These are phyloP conservation scores for Coemansia sp. DNA, from an alignment of 192 early-diverging fungal species.

Conservation along the genomic window DNA sequence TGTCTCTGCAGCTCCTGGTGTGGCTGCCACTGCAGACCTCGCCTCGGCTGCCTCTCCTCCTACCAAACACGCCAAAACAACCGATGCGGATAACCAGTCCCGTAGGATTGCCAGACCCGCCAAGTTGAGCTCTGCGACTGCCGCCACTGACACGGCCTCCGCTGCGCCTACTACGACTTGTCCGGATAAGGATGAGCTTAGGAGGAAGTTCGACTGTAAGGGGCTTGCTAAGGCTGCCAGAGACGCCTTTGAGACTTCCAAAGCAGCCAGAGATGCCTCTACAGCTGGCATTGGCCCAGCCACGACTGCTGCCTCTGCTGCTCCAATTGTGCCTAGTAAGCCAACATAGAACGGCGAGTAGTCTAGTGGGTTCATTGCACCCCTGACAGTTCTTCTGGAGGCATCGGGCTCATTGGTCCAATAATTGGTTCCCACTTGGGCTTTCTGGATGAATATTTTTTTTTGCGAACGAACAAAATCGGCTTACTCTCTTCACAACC, in stretches of 20 bases:
- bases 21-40: neutral
- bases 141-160: no score
- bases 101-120: no score
- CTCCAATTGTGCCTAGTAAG: no score
- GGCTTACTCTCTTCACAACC: neutral
- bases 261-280: neutral
- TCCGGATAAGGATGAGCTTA: neutral
- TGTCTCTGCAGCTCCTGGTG: neutral
- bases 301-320: no score
- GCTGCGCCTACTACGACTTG: no score
- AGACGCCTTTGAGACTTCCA: neutral
- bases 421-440: neutral
- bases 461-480: neutral
- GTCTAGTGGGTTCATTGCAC: no score
- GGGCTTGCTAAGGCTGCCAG: neutral
- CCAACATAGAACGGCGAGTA: no score
- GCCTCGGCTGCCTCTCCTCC: neutral
- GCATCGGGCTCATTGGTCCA: neutral
- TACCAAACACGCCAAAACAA: neutral
- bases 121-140: no score
- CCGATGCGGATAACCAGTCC: no score
- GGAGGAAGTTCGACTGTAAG: neutral
- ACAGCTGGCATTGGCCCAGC: neutral
- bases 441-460: neutral
- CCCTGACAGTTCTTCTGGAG: no score